Base-by-base conservation (phyloP, 768 basidiomycete species). In the Leccinum boreale region DNA sequence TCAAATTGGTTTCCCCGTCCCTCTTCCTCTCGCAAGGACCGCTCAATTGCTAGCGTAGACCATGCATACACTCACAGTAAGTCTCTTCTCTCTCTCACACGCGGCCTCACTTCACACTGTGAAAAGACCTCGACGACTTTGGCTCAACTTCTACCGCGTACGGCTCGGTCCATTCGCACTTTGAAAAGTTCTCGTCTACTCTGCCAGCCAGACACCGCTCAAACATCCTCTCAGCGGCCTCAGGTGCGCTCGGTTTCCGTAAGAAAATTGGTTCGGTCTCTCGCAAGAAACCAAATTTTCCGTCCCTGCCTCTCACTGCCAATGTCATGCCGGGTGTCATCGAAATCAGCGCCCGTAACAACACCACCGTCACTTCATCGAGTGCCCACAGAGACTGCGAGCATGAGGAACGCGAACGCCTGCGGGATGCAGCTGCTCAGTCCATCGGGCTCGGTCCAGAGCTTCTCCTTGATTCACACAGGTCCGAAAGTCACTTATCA, bases 341-440 rank as follows among this genome's bases (percentile, higher is more conserved):
- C 56, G 89, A 92, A 68, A 90, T 92, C 51, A 78, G 73, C 49
- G 83, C 82, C 9, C 76, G 71, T 73, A 57, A 65, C 53, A 59
- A 63, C 57, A 53, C 61, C 1, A 58, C 58, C 1, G 24, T 65
- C 53, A 60, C 67, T 24, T 50, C 70, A 5, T 51, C 58, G 19
- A 55, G 50, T 8, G 28, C 66, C 3, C 63, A 66, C 53, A 60
- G 14, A 49, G 84, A 88, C 61, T 80, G 77, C 47, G 90, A 92
- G 64, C 78, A 81, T 50, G 85, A 86, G 65, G 90, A 92, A 64
- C 82, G 90, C 10, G 82, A 87, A 60, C 82, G 88, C n/a, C 73
- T 92, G 31, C 77, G 89, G 31, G 86, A 87, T 55, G 84, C 81
- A 39, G 90, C 90, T 17, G 90, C 90, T 0, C 85, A 89, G 65